Evolutionary conservation across 1,284 basidiomycete genomes (phyloP), one percentile per base, ranked within the genome.

Genomic region (Agaricales sp.): DNA sequence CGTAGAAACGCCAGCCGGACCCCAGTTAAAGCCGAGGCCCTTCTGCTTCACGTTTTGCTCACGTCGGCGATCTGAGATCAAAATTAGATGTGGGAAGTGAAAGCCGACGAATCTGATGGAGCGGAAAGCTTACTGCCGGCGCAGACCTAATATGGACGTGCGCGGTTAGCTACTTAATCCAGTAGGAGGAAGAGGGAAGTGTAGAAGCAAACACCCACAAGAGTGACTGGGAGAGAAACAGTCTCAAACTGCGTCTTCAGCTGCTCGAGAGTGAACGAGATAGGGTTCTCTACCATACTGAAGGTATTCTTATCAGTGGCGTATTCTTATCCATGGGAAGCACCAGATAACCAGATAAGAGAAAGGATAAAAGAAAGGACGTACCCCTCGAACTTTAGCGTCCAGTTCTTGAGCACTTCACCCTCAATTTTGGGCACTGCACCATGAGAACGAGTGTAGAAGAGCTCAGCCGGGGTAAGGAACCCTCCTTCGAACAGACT

Each of bases 11-110:
- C 60, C 76, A 2, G 62, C 75, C 14, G 71, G 63, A 3, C 78
- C 79, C 79, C 80, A 82, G 45, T 63, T 70, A 56, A 82, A 82
- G 4, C 75, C 80, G 1, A 79, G 66, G n/a, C 73, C 72, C 57
- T 83, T 78, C 2, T 68, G 67, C n/a, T 83, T 72, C 48, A 80
- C 66, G 57, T 85, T 85, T 56, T 85, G 82, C 56, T 86, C 82
- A 58, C 81, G 82, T 11, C 82, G 67, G 2, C 82, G 64, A 61
- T 85, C 45, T 24, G 16, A n/a, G 20, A n/a, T n/a, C n/a, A n/a
- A n/a, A n/a, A n/a, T n/a, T n/a, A n/a, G n/a, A n/a, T n/a, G n/a
- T n/a, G n/a, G n/a, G n/a, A n/a, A n/a, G n/a, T n/a, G n/a, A n/a
- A n/a, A n/a, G n/a, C n/a, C n/a, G n/a, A n/a, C n/a, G n/a, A n/a